These are phyloP conservation scores for Flueggea neowawraea DNA, from an alignment of 441 rosid genomes.

Conservation along the genomic window DNA sequence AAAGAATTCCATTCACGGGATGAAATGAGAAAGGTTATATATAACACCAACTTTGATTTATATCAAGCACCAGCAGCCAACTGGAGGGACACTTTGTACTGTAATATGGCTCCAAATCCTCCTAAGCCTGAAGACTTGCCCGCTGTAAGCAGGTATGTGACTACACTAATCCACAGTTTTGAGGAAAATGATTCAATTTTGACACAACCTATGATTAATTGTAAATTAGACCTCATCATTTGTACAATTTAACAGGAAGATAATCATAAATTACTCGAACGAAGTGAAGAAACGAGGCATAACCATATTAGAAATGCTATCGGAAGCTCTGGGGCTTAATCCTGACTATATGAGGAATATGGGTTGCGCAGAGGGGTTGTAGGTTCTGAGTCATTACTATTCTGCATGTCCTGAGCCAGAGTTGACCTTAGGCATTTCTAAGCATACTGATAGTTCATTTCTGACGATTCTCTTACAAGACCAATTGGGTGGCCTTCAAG, in stretches of 20 bases:
- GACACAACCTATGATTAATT: no score
- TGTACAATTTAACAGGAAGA: conserved; percentile 13
- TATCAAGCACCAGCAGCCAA: conserved; percentile 26
- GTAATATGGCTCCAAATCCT: conserved; percentile 37
- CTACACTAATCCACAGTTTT: no score
- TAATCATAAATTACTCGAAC: conserved; percentile 19
- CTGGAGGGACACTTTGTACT: conserved; percentile 45
- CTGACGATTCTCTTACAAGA: conserved; percentile 36
- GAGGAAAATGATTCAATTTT: no score
- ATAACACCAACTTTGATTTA: conserved; percentile 42
- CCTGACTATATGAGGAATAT: conserved; percentile 22
- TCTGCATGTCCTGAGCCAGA: conserved; percentile 33
- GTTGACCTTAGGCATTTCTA: conserved; percentile 23
- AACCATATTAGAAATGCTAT: conserved; percentile 19
- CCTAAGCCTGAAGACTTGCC: conserved; percentile 45
- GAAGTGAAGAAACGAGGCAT: conserved; percentile 13
- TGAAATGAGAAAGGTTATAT: conserved; percentile 14
- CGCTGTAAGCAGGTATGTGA: conserved; percentile 31
- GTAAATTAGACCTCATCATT: no score
- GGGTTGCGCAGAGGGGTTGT: conserved; percentile 21
- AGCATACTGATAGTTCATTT: conserved; percentile 26
- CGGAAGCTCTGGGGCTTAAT: conserved; percentile 32
- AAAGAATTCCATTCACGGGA: conserved; percentile 34
- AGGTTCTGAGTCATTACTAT: conserved; percentile 31
- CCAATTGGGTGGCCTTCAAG: conserved; percentile 36